Conservation (phyloP, 202 grass and related monocot species). For the Carex sylvatica region DNA sequence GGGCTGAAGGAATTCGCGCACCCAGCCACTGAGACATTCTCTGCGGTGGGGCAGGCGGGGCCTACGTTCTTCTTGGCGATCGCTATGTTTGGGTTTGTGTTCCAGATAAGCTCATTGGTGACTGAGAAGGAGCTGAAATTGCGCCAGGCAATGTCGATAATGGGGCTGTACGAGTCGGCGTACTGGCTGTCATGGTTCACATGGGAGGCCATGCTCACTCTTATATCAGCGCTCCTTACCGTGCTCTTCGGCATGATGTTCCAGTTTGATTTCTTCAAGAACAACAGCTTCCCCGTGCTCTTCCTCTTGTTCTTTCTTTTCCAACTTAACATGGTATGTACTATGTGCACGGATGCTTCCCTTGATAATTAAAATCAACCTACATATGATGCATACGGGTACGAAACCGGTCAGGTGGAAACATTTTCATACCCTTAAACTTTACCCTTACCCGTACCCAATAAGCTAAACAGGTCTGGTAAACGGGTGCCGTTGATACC, state of each 20-base stretch:
- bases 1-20: conserved; percentile 96
- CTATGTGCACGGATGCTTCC: not conserved
- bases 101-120: conserved; percentile 90
- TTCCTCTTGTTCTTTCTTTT: conserved; percentile 91
- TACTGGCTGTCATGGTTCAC: conserved; percentile 98
- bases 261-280: conserved; percentile 86
- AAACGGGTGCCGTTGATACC: no score
- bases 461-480: no score
- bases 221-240: conserved; percentile 71
- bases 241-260: conserved; percentile 99
- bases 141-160: conserved; percentile 94
- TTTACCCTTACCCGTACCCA: no score
- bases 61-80: conserved; percentile 95
- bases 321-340: conserved; percentile 90
- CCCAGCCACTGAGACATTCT: conserved; percentile 87
- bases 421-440: no score
- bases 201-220: conserved; percentile 85
- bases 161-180: conserved; percentile 93
- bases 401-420: no score
- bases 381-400: not conserved
- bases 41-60: conserved; percentile 66
- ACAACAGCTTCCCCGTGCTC: conserved; percentile 74
- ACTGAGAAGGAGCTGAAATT: conserved; percentile 93
- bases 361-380: not conserved
- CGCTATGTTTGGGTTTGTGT: conserved; percentile 98